Conservation (phyloP, 192 early-diverging fungal genomes). For the Rhizoclosmatium sp. region DNA sequence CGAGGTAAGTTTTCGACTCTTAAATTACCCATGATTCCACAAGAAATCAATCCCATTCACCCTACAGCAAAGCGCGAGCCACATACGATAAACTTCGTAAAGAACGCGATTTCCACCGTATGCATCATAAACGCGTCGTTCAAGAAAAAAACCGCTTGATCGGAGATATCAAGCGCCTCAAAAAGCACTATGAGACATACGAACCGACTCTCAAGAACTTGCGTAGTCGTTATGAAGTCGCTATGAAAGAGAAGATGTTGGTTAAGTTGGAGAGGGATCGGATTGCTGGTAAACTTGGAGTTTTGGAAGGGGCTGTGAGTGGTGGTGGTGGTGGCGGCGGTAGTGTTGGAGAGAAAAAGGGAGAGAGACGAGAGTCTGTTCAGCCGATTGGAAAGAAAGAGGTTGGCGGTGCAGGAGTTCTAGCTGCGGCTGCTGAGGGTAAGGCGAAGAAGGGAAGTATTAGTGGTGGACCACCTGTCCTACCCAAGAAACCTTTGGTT, state of each 20-base stretch:
- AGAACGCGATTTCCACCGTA: slow-evolving; percentile 65
- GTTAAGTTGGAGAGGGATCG: slow-evolving; percentile 63
- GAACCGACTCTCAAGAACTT: slow-evolving; percentile 55
- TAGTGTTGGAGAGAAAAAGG: background rate
- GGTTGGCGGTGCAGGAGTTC: background rate
- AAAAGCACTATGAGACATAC: slow-evolving; percentile 60
- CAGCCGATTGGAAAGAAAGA: slow-evolving; percentile 14
- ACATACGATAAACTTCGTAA: slow-evolving; percentile 66
- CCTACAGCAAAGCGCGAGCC: slow-evolving; percentile 58
- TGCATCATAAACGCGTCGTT: slow-evolving; percentile 69
- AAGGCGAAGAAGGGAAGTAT: background rate
- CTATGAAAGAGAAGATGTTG: slow-evolving; percentile 70
- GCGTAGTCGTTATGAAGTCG: slow-evolving; percentile 57
- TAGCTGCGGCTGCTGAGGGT: slow-evolving; percentile 5
- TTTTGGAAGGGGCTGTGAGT: slow-evolving; percentile 30
- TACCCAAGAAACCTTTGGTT: slow-evolving; percentile 12
- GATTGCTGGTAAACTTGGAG: slow-evolving; percentile 44
- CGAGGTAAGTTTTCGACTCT: slow-evolving; percentile 40
- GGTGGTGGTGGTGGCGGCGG: background rate
- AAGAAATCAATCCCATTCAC: no score
- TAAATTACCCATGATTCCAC: no score
- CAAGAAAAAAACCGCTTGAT: slow-evolving; percentile 63
- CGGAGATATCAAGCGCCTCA: slow-evolving; percentile 62
- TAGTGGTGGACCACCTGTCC: background rate
- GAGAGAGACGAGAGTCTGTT: slow-evolving; percentile 5